Base-by-base conservation (phyloP, 2,329 filamentous ascomycete species). In the Trichoderma semiorbis region DNA sequence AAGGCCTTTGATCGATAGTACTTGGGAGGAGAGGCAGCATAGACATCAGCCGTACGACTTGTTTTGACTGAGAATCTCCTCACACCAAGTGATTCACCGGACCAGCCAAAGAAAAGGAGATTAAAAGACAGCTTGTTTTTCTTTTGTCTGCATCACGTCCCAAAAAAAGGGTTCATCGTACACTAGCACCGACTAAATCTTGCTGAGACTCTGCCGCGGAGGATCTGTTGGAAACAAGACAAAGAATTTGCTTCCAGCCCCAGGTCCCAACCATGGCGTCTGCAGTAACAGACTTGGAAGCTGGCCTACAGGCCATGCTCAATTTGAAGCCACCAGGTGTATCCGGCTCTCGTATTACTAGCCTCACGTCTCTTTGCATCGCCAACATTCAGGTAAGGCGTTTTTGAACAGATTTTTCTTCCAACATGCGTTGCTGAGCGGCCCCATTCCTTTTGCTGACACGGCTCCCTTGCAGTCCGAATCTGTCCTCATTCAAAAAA, bases 401-500 rank as follows among this genome's bases (percentile, higher is more conserved):
- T 53, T 69, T 43, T 53, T 26, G 67, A 30, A 62, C 47, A 53
- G 43, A 28, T 28, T 28, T n/a, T 50, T 61, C 39, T 69, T 21
- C 39, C 18, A 36, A 53, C 39, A 24, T 11, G 39, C 30, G 14
- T 61, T 53, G 10, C 30, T 18, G 32, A 28, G 43, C n/a, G 39
- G 57, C 30, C 21, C 28, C 43, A 55, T 55, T 30, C 55, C 18
- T 18, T 5, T 43, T 63, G 36, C 66, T 70, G 34, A 69, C 67
- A 26, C 36, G 16, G 14, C 63, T 47, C 70, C 64, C 32, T 71
- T 58, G 50, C 75, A 98, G 96, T 95, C 93, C 83, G 95, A 98
- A 85, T 96, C 94, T 69, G 91, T 95, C 78, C 90, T 99, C 79
- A 93, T 98, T 78, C 94, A 97, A 82, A 98, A 97, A 82, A 92